Evolutionary conservation across 306 rosid genomes (phyloP), one percentile per base, ranked within the genome.

Genomic region (Sphenostylis stenocarpa): DNA sequence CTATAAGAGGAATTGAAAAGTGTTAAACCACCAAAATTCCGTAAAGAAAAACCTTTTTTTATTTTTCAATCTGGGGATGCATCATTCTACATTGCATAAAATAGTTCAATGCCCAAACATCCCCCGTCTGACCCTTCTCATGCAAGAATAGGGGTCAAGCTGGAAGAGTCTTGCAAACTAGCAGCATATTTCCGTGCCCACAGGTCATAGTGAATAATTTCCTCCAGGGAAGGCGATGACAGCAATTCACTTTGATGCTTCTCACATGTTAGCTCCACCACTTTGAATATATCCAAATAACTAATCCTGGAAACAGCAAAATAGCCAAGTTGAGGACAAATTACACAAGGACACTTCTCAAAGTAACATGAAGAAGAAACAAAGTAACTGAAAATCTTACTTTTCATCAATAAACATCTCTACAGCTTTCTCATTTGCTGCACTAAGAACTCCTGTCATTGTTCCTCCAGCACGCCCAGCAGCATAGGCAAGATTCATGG

Each of bases 381-480:
- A 17, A 10, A 52, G 68, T 26, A n/a, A n/a, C n/a, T n/a, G n/a
- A n/a, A n/a, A 61, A 52, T 68, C 97, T 47, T 86, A 96, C 99
- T 91, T 92, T 56, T 91, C 98, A 69, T 88, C 91, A 17, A 96
- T 90, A 70, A 96, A 96, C 99, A 96, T 75, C 78, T 92, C 99
- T 20, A 96, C 99, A 23, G 99, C 99, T 82, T 92, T 96, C 88
- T 96, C 99, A 82, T 96, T 96, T 44, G 99, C 98, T 67, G 99
- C 99, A 82, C 99, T 95, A 12, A 95, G 97, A 80, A 95, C 99
- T 75, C 99, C 99, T 7, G 99, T 95, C 99, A 95, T 95, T 55
- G 98, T 92, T 73, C 99, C 99, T 36, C 99, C 99, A 1, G 99
- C 94, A 17, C 98, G 96, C 33, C 99, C 99, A 24, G 99, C 99